Base-by-base conservation (phyloP, 495 filamentous ascomycete species). In the Aspergillus ellipticus region DNA sequence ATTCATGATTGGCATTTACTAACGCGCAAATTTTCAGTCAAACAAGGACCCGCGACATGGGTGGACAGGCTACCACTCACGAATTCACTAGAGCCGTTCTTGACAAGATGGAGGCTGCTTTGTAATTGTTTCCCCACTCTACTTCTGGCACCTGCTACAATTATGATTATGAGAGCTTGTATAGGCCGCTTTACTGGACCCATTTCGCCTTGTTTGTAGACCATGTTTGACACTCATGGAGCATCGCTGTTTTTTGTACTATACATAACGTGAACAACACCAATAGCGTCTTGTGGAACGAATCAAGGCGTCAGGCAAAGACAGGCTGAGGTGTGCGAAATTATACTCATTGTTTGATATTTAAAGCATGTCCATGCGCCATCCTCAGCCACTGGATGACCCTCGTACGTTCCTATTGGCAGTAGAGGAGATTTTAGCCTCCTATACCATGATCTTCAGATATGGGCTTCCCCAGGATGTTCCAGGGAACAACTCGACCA, bases 81-180 rank as follows among this genome's bases (percentile, higher is more conserved):
- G 85, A 97, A 67, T 98, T 97, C 77, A 97, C 95, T 62, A 80
- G 88, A 43, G 93, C 95, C 60, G 87, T 98, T 62, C 78, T 98
- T 63, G 81, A 87, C 73, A 88, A 93, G 78, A 97, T 98, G 94
- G 92, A 97, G 77, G 66, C 74, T 59, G 64, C 72, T 68, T 62
- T 78, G 66, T 78, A 73, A 71, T 54, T 62, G 22, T 41, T 52
- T 37, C 43, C 45, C 48, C 20, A 48, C 54, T 22, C 49, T 42
- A 53, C 55, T 53, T 47, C 58, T 57, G 37, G 49, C 57, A 47
- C 48, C 56, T 42, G 50, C 59, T 56, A 61, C 57, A 63, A 64
- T 60, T 55, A 67, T 62, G 47, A 62, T 58, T 26, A 55, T 53
- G 57, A 63, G 35, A 58, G 43, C 49, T 58, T 60, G 35, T 58